Evolutionary conservation across 2,329 filamentous ascomycete species (phyloP).

Genomic region (Alternaria longipes): DNA sequence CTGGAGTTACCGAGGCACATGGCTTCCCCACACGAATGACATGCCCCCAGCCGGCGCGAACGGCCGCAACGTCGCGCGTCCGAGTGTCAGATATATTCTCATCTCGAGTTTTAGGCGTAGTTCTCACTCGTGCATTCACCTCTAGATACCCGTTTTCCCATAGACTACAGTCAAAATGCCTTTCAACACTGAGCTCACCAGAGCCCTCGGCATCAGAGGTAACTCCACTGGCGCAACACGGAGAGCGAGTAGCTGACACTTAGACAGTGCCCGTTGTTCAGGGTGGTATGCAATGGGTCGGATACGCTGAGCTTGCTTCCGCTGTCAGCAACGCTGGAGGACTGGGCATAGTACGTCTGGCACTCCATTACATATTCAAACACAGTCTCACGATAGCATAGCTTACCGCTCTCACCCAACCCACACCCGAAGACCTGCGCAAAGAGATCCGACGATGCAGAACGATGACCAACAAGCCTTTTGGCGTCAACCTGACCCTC

Average conservation of each 20-base stretch:
- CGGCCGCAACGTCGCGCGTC: slow-evolving; percentile 17
- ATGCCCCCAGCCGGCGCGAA: slow-evolving; percentile 25
- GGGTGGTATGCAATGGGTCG: slow-evolving; percentile 88
- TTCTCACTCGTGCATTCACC: not conserved
- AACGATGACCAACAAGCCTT: slow-evolving; percentile 79
- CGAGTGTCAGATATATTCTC: slow-evolving; percentile 15
- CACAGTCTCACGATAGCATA: slow-evolving; percentile 30
- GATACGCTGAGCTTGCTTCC: slow-evolving; percentile 79
- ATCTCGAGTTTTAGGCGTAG: not conserved
- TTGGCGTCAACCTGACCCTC: slow-evolving; percentile 94
- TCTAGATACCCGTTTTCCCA: slow-evolving; percentile 3
- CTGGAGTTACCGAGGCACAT: slow-evolving; percentile 40
- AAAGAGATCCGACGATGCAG: slow-evolving; percentile 91
- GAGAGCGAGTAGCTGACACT: slow-evolving; percentile 54
- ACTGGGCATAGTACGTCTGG: slow-evolving; percentile 68
- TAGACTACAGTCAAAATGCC: slow-evolving; percentile 57
- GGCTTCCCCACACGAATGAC: slow-evolving; percentile 37
- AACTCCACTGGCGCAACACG: slow-evolving; percentile 5
- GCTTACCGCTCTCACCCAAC: slow-evolving; percentile 90
- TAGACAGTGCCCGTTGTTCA: slow-evolving; percentile 78
- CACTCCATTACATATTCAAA: not conserved
- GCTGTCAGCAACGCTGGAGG: slow-evolving; percentile 75
- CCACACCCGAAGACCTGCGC: slow-evolving; percentile 88
- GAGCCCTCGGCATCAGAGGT: slow-evolving; percentile 66
- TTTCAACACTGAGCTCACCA: slow-evolving; percentile 71